Conservation (phyloP, 192 early-diverging fungal genomes). For the Endogone sp. region DNA sequence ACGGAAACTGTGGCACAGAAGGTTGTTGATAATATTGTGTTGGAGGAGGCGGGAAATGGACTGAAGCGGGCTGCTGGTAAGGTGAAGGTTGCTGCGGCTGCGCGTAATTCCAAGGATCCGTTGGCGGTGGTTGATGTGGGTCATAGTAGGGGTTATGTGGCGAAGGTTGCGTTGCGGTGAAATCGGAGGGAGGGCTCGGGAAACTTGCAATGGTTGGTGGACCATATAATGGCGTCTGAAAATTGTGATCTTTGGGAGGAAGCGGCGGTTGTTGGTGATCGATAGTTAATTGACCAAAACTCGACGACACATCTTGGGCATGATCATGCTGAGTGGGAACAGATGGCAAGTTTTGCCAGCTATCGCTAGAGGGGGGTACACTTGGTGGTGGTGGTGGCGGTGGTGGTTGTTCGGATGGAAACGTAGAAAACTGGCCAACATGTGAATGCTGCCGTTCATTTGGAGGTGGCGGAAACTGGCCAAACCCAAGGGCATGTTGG, state of each 20-base stretch:
- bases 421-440: not conserved
- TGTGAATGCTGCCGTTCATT: not conserved
- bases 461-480: not conserved
- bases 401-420: not conserved
- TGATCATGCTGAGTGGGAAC: not conserved
- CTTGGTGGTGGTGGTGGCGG: not conserved
- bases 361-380: not conserved
- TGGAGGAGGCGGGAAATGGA: slow-evolving; percentile 15
- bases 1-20: slow-evolving; percentile 5
- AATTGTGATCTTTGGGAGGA: not conserved
- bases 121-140: not conserved
- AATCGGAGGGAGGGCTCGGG: slow-evolving; percentile 35
- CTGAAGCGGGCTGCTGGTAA: not conserved
- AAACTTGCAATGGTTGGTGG: slow-evolving; percentile 21
- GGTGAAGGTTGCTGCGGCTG: slow-evolving; percentile 14
- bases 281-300: not conserved
- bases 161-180: slow-evolving; percentile 26
- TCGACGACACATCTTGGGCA: not conserved
- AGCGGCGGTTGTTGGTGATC: not conserved
- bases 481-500: slow-evolving; percentile 1
- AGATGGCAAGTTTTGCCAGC: not conserved
- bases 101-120: not conserved
- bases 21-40: slow-evolving; percentile 11
- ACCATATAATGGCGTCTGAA: not conserved
- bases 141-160: not conserved